Percentiles rank a stretch among this genome's conserved stretches.
phyloP scores from a whole-genome alignment of 1,284 basidiomycete species.

The Sporisorium sorghi region DNA sequence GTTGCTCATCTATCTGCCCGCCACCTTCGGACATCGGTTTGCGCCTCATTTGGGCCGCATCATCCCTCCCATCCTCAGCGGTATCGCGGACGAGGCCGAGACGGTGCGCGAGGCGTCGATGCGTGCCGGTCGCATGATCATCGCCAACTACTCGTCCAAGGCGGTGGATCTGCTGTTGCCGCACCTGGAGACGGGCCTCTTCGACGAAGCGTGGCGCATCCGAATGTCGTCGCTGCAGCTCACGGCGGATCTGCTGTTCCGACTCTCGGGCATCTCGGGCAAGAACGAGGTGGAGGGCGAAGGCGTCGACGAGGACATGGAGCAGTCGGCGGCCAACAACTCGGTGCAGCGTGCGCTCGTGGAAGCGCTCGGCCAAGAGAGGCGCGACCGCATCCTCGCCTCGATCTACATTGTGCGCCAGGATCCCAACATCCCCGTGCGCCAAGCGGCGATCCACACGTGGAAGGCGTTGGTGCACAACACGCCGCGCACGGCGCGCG shows the following conservation, averaged over 20 bases:
- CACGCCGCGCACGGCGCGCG: constrained; percentile 78
- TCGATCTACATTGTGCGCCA: constrained; percentile 93
- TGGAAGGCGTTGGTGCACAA: constrained; percentile 98
- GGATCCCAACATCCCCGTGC: constrained; percentile 88
- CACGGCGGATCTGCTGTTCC: constrained; percentile 95
- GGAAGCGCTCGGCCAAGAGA: constrained; percentile 87
- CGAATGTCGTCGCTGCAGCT: constrained; percentile 90
- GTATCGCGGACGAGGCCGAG: constrained; percentile 92
- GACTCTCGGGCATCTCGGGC: constrained; percentile 95
- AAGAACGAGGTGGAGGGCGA: constrained; percentile 77
- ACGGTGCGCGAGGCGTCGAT: constrained; percentile 91
- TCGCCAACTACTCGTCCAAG: constrained; percentile 90
- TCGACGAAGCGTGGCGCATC: constrained; percentile 94
- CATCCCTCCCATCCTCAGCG: constrained; percentile 89
- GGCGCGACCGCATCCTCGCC: constrained; percentile 89
- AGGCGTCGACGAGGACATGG: constrained; percentile 72
- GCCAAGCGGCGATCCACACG: constrained; percentile 92
- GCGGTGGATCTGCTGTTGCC: constrained; percentile 95
- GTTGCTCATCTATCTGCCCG: constrained; percentile 92
- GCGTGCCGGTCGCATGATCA: constrained; percentile 98
- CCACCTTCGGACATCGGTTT: constrained; percentile 93
- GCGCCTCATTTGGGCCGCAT: constrained; percentile 95
- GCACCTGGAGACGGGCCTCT: constrained; percentile 93
- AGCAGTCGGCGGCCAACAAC: constrained; percentile 75
- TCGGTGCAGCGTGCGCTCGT: constrained; percentile 79